These are phyloP conservation scores for Beauveria scarabaeidicola DNA, from an alignment of 2,329 filamentous ascomycete genomes.

Conservation along the genomic window DNA sequence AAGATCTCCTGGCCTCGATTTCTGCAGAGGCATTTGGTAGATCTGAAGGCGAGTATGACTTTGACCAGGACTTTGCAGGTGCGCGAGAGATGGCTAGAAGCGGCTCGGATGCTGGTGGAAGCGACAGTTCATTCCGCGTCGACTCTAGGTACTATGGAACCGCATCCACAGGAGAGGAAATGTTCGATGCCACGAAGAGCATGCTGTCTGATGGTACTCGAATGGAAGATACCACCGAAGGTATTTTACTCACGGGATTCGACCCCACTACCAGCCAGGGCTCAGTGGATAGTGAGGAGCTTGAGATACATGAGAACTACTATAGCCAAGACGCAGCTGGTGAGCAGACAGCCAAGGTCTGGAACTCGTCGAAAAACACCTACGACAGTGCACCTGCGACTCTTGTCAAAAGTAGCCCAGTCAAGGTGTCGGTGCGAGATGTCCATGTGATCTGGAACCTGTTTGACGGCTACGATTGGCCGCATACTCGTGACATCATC, in stretches of 20 bases:
- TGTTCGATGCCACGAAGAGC: constrained; percentile 38
- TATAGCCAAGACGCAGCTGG: constrained; percentile 56
- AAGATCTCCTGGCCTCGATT: constrained; percentile 85
- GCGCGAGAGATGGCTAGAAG: constrained; percentile 40
- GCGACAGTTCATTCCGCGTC: constrained; percentile 29
- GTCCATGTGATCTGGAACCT: constrained; percentile 96
- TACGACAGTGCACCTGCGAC: constrained; percentile 59
- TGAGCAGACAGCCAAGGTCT: constrained; percentile 63
- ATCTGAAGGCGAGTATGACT: constrained; percentile 52
- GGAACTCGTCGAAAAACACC: constrained; percentile 69
- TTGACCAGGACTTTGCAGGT: constrained; percentile 54
- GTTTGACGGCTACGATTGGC: constrained; percentile 97
- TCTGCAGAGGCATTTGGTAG: constrained; percentile 72
- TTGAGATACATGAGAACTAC: constrained; percentile 70
- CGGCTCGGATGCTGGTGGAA: constrained; percentile 22
- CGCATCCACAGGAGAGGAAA: constrained; percentile 33
- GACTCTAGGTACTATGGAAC: constrained; percentile 42
- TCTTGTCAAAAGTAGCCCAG: constrained; percentile 57
- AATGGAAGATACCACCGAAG: constrained; percentile 30
- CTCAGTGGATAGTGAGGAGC: constrained; percentile 49
- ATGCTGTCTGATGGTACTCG: constrained; percentile 21
- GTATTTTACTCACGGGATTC: constrained; percentile 27
- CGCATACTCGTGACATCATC: constrained; percentile 75
- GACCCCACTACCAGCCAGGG: constrained; percentile 19
- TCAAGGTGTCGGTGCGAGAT: constrained; percentile 72